Conservation (phyloP, 1,284 basidiomycete genomes). For the Ustilago sp. region DNA sequence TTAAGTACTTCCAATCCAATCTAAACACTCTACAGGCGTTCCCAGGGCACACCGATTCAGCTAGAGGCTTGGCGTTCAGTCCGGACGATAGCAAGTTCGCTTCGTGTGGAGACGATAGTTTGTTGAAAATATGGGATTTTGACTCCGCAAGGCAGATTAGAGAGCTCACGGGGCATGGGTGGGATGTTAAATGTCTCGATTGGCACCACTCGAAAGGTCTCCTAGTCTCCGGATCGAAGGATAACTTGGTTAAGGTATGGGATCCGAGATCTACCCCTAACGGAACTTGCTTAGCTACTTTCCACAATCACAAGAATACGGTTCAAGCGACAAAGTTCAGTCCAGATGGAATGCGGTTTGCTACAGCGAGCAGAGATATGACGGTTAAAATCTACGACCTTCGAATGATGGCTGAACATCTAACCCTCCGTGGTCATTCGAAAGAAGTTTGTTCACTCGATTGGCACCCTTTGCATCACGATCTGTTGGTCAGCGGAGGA, state of each 20-base stretch:
- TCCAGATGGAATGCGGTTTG: constrained; percentile 85
- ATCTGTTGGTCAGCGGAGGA: constrained; percentile 88
- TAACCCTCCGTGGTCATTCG: constrained; percentile 90
- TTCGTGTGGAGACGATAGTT: constrained; percentile 92
- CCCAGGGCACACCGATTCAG: constrained; percentile 79
- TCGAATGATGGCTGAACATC: constrained; percentile 93
- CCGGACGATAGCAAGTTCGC: constrained; percentile 92
- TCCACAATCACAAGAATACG: constrained; percentile 94
- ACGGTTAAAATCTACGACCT: constrained; percentile 97
- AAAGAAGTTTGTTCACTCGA: constrained; percentile 96
- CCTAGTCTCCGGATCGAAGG: constrained; percentile 92
- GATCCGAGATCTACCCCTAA: constrained; percentile 76
- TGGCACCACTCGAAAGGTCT: constrained; percentile 98
- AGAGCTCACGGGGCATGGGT: constrained; percentile 90
- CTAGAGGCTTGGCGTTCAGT: constrained; percentile 88
- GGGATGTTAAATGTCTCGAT: constrained; percentile 98
- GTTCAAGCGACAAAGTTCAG: constrained; percentile 93
- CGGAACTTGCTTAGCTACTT: constrained; percentile 56
- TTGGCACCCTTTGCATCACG: constrained; percentile 93
- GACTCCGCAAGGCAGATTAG: constrained; percentile 77
- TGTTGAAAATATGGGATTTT: constrained; percentile 94
- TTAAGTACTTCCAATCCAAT: constrained; percentile 99
- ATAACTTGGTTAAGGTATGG: constrained; percentile 99
- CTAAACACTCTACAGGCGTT: constrained; percentile 98
- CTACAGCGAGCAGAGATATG: constrained; percentile 92